phyloP scores from a whole-genome alignment of 768 basidiomycete genomes.

The Multifurca ochricompacta region DNA sequence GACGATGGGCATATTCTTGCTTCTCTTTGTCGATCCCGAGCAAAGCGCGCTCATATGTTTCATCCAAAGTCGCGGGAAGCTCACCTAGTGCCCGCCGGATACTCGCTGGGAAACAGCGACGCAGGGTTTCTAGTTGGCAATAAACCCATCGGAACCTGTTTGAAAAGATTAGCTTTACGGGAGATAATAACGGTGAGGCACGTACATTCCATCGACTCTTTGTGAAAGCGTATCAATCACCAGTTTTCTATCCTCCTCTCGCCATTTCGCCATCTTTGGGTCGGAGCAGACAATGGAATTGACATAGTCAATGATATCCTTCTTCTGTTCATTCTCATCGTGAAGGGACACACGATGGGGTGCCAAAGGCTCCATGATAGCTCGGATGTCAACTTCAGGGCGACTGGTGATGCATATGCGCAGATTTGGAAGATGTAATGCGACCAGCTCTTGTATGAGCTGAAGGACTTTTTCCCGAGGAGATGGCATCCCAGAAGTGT shows the following conservation, averaged over 20 bases:
- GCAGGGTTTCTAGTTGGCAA: too few species aligned
- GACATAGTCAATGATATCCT: not conserved
- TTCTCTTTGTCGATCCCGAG: too few species aligned
- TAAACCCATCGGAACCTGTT: not conserved
- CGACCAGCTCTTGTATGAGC: too few species aligned
- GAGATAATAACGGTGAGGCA: not conserved
- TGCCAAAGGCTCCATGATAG: not conserved
- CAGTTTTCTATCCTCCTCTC: not conserved
- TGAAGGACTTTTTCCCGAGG: too few species aligned
- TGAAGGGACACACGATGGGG: not conserved
- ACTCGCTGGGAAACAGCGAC: too few species aligned
- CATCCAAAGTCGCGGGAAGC: not conserved
- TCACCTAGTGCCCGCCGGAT: not conserved
- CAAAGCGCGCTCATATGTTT: too few species aligned
- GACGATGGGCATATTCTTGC: too few species aligned
- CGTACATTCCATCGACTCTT: not conserved
- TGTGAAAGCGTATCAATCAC: not conserved
- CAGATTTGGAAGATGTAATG: not conserved
- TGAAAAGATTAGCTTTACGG: not conserved
- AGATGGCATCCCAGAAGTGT: too few species aligned
- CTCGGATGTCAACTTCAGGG: not conserved
- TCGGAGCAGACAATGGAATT: not conserved
- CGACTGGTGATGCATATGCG: not conserved
- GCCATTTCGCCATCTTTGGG: not conserved
- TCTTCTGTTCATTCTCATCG: not conserved